Conservation (phyloP, 1,139 yeast species). For the Nakaseomyces uthaithaninus region DNA sequence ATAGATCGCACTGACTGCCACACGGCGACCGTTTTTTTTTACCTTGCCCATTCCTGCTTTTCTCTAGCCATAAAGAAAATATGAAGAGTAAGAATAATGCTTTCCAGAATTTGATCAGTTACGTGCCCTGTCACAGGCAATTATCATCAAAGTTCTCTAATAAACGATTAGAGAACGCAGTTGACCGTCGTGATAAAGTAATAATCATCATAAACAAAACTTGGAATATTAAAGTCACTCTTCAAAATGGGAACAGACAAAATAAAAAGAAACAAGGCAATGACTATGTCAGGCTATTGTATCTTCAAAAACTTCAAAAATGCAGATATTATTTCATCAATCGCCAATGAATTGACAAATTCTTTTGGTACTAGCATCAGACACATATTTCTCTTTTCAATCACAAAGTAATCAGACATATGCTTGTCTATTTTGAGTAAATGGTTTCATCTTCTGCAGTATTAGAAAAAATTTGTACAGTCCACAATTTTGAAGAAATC, state of each 20-base stretch:
- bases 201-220: slow-evolving; percentile 73
- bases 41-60: too few species aligned
- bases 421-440: slow-evolving; percentile 72
- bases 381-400: slow-evolving; percentile 25
- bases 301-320: too few species aligned
- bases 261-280: too few species aligned
- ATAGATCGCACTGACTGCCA: too few species aligned
- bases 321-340: slow-evolving; percentile 24
- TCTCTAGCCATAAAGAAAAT: slow-evolving; percentile 5
- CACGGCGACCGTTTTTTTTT: neutral
- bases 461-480: slow-evolving; percentile 10
- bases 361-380: slow-evolving; percentile 22
- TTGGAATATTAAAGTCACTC: neutral
- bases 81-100: slow-evolving; percentile 9
- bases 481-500: slow-evolving; percentile 7
- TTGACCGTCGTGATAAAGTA: slow-evolving; percentile 99
- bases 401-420: slow-evolving; percentile 69
- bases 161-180: slow-evolving; percentile 77
- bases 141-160: slow-evolving; percentile 80
- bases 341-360: neutral
- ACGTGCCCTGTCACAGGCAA: slow-evolving; percentile 99
- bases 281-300: too few species aligned
- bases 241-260: neutral
- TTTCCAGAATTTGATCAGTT: slow-evolving; percentile 42
- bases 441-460: slow-evolving; percentile 57